Evolutionary conservation across 768 basidiomycete genomes (phyloP), one percentile per base, ranked within the genome.

Genomic region (Boletus speciosus): DNA sequence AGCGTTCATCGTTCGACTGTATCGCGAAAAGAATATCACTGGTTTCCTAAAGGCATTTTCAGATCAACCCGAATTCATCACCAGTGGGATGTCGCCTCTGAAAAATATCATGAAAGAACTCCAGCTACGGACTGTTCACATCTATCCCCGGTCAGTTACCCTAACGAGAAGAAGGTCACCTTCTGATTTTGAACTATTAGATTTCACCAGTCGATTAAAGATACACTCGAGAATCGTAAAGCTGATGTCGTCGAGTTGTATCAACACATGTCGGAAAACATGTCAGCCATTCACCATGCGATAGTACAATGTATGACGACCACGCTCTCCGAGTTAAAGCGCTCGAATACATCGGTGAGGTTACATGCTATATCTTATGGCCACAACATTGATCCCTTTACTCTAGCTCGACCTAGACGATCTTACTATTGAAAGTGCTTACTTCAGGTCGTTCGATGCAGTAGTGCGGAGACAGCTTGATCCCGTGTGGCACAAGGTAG

Each of bases 1-100:
- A 66, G 92, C 94, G 0, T 99, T 98, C 73, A 91, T 98, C 36
- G 87, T 94, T 46, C 84, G 95, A 3, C 74, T 97, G 3, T 98
- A 88, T 66, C 82, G 96, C 39, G 87, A 97, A 70, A 84, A 87
- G 73, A 99, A 98, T 74, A 82, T 80, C 67, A 78, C 76, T 2
- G 96, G 96, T 1, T 99, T 98, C 70, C 75, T 98, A 59, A 98
- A 99, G 70, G 97, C 93, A 0, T 97, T 99, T 66, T 92, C 93
- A 2, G 97, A 98, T 69, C 90, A 98, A 63, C 94, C 96, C 5
- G 97, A 98, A 68, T 84, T 88, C 57, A 97, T 99, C 56, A 94
- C 89, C 0, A 91, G 84, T 57, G 96, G 95, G 1, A 72, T 98
- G 68, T 93, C 91, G 1, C 97, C 97, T 1, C 75, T 99, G 21